Conservation (phyloP, 306 rosid genomes). For the Cicer yamashitae region DNA sequence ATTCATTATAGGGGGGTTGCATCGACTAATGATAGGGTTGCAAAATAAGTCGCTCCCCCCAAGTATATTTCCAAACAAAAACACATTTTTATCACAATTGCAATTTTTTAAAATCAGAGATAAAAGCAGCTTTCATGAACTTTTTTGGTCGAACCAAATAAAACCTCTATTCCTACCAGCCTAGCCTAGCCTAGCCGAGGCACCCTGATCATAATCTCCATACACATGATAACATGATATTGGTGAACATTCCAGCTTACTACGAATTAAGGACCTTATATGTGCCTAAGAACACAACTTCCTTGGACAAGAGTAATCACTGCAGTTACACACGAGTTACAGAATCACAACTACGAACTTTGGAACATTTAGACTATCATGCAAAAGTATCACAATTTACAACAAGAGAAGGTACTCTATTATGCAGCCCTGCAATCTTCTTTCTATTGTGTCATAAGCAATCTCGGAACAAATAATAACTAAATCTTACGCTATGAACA, state of each 20-base stretch:
- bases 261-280: background rate
- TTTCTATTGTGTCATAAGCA: background rate
- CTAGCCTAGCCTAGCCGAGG: no score
- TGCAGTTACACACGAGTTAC: no score
- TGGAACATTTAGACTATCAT: background rate
- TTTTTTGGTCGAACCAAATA: no score
- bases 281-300: background rate
- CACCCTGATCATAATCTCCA: no score
- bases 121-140: no score
- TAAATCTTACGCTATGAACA: constrained; percentile 2
- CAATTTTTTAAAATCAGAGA: no score
- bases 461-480: background rate
- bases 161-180: no score
- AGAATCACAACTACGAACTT: background rate
- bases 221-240: background rate
- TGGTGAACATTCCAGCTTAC: background rate
- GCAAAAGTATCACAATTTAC: background rate
- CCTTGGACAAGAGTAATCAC: background rate
- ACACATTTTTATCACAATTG: no score
- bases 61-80: no score
- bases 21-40: background rate
- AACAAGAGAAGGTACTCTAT: background rate
- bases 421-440: background rate
- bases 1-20: background rate
- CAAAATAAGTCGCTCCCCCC: no score